A percentile compares a stretch with the other conserved stretches of the same genome.
Conservation (phyloP, 805 yeast genomes). For the Candida succiphila region DNA sequence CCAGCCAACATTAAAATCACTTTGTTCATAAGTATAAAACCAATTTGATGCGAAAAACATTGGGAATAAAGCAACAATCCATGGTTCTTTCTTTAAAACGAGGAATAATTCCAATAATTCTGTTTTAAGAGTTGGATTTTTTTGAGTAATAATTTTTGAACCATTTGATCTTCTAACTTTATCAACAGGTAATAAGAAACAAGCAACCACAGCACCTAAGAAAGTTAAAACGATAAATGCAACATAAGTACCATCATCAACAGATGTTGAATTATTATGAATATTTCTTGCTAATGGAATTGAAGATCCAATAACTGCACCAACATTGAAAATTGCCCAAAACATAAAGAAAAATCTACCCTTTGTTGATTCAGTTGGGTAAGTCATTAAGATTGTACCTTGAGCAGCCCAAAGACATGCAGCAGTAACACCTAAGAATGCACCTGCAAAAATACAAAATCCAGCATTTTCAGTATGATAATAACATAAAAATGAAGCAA, state of each 20-base stretch:
- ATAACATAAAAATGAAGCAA: slow-evolving; percentile 40
- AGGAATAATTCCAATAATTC: slow-evolving; percentile 23
- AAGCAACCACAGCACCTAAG: slow-evolving; percentile 34
- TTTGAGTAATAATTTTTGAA: slow-evolving; percentile 32
- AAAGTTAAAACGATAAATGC: slow-evolving; percentile 45
- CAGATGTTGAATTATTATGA: slow-evolving; percentile 24
- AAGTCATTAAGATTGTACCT: slow-evolving; percentile 46
- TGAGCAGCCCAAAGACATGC: slow-evolving; percentile 51
- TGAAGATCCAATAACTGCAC: slow-evolving; percentile 50
- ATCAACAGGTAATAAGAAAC: slow-evolving; percentile 35
- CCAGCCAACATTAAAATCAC: slow-evolving; percentile 43
- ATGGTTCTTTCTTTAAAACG: slow-evolving; percentile 11
- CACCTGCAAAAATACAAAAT: slow-evolving; percentile 40
- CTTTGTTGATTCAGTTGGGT: slow-evolving; percentile 42
- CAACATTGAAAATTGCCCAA: slow-evolving; percentile 54
- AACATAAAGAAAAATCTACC: slow-evolving; percentile 38
- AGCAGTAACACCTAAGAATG: slow-evolving; percentile 47
- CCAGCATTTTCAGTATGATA: slow-evolving; percentile 36
- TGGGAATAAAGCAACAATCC: slow-evolving; percentile 43
- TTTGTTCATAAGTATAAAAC: slow-evolving; percentile 59
- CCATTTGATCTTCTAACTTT: slow-evolving; percentile 43
- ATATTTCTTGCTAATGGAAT: slow-evolving; percentile 48
- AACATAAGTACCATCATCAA: slow-evolving; percentile 39
- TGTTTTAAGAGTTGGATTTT: slow-evolving; percentile 33
- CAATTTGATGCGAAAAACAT: slow-evolving; percentile 56